phyloP scores from a whole-genome alignment of 257 asterid species.

The Misopates orontium region DNA sequence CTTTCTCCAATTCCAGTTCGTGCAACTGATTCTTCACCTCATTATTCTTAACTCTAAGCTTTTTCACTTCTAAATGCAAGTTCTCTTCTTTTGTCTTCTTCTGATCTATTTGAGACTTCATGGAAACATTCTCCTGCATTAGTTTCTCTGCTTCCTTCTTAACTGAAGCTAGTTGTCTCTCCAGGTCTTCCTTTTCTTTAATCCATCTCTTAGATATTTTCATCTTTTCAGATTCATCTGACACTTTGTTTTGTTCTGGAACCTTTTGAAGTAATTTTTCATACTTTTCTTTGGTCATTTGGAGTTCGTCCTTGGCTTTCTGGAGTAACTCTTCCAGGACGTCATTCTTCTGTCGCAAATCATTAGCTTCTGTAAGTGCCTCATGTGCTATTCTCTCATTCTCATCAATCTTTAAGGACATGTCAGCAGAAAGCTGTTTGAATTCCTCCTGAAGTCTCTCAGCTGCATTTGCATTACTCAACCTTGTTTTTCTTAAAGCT shows the following conservation, averaged over 20 bases:
- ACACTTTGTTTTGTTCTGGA: conserved; percentile 26
- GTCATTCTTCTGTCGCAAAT: conserved; percentile 54
- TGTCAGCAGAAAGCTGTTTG: conserved; percentile 59
- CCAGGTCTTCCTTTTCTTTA: conserved; percentile 52
- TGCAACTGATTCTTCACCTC: conserved; percentile 46
- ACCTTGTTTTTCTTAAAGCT: conserved; percentile 55
- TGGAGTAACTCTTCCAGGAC: conserved; percentile 61
- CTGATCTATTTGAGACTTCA: conserved; percentile 59
- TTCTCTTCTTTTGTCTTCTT: conserved; percentile 61
- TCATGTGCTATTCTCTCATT: conserved; percentile 54
- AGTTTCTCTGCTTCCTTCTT: conserved; percentile 60
- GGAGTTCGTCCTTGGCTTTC: conserved; percentile 54
- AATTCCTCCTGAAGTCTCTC: conserved; percentile 72
- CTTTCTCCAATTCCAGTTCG: conserved; percentile 61
- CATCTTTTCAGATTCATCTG: conserved; percentile 28
- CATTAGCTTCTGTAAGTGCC: conserved; percentile 58
- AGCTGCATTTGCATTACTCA: conserved; percentile 49
- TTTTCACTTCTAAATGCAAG: conserved; percentile 63
- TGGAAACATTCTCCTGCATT: conserved; percentile 43
- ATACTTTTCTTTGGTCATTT: conserved; percentile 38
- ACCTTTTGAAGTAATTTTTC: conserved; percentile 41
- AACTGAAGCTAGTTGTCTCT: conserved; percentile 45
- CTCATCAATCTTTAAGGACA: conserved; percentile 60
- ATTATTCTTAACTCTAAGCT: conserved; percentile 48
- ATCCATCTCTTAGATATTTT: conserved; percentile 37